Conservation (phyloP, 2,329 filamentous ascomycete genomes). For the Aplosporella prunicola region DNA sequence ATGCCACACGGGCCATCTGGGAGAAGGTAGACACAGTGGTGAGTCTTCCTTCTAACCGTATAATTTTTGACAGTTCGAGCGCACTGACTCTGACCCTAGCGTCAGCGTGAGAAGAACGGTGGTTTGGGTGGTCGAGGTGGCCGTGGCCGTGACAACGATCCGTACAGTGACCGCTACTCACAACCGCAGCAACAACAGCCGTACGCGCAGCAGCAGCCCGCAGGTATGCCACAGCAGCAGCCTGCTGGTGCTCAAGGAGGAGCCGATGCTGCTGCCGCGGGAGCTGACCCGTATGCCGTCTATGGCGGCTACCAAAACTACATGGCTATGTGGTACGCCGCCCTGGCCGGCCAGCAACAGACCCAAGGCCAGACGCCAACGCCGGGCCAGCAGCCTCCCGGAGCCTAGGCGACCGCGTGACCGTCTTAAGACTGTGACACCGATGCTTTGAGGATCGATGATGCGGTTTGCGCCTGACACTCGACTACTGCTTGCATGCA, state of each 20-base stretch:
- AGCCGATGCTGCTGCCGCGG: conserved; percentile 47
- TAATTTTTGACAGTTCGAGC: not conserved
- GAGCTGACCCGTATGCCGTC: conserved; percentile 53
- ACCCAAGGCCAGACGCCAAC: conserved; percentile 12
- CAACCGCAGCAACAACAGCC: conserved; percentile 34
- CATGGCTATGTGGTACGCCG: conserved; percentile 71
- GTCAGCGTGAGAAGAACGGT: conserved; percentile 39
- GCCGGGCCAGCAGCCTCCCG: conserved; percentile 22
- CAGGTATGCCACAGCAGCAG: conserved; percentile 20
- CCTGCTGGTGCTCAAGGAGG: conserved; percentile 40
- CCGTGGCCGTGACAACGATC: conserved; percentile 29
- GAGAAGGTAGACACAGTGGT: conserved; percentile 88
- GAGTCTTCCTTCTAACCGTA: conserved; percentile 32
- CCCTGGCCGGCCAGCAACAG: conserved; percentile 45
- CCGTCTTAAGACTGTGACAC: conserved; percentile 22
- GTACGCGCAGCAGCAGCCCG: conserved; percentile 26
- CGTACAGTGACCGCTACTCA: conserved; percentile 37
- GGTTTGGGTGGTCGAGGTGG: conserved; percentile 28
- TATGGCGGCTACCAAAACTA: conserved; percentile 81
- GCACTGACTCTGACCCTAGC: conserved; percentile 15
- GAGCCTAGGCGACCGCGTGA: conserved; percentile 21
- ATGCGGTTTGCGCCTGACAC: conserved; percentile 13
- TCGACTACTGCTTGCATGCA: conserved; percentile 30
- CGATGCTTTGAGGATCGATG: conserved; percentile 25
- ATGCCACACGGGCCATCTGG: conserved; percentile 75